These are phyloP conservation scores for Parmelia sp. DNA, from an alignment of 495 filamentous ascomycete species.

Conservation along the genomic window DNA sequence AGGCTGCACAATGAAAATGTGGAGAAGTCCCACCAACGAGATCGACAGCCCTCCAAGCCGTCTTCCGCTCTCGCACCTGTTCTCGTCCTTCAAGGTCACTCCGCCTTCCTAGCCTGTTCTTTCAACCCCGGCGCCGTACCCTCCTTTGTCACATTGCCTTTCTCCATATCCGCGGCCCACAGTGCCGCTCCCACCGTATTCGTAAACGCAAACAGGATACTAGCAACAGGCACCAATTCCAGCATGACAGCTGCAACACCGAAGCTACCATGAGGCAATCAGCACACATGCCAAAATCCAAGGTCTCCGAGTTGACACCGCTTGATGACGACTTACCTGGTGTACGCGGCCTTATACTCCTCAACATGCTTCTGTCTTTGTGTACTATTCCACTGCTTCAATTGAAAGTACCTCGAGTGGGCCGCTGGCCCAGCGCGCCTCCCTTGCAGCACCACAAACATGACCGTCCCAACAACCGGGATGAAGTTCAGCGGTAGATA, in stretches of 20 bases:
- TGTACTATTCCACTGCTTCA: conserved; percentile 67
- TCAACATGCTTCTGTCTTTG: conserved; percentile 60
- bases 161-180: conserved; percentile 90
- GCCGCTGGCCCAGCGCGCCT: conserved; percentile 44
- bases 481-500: conserved; percentile 91
- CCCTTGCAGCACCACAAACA: conserved; percentile 75
- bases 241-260: conserved; percentile 68
- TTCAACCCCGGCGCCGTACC: conserved; percentile 48
- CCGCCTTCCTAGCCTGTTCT: conserved; percentile 49
- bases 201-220: conserved; percentile 81
- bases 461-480: conserved; percentile 73
- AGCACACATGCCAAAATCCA: conserved; percentile 19
- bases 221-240: conserved; percentile 77
- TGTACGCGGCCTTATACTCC: conserved; percentile 60
- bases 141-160: conserved; percentile 33
- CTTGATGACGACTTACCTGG: conserved; percentile 55
- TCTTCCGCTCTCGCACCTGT: conserved; percentile 8
- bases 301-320: neutral
- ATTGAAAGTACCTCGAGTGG: conserved; percentile 72
- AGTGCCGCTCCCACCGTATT: conserved; percentile 89
- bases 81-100: conserved; percentile 32
- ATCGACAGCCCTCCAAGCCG: neutral
- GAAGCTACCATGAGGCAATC: conserved; percentile 48
- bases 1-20: neutral
- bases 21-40: neutral